phyloP scores from a whole-genome alignment of 805 yeast species.

The Metschnikowia gelsemii region DNA sequence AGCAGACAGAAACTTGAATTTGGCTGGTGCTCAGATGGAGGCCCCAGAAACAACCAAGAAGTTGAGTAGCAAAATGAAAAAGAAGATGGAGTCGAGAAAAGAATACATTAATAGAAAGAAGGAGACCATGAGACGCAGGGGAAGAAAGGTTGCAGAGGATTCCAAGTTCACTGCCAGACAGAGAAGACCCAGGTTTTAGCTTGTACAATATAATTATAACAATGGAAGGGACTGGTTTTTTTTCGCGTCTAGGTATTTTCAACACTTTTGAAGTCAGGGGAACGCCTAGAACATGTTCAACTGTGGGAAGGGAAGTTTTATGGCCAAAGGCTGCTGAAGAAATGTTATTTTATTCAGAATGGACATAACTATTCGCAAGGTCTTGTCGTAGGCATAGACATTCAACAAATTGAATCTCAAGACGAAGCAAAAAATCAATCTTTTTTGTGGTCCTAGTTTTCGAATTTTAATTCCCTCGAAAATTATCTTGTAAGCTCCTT shows the following conservation, averaged over 20 bases:
- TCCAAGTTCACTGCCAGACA: slow-evolving; percentile 87
- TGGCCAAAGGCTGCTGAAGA: too few relatives aligned
- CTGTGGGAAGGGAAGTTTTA: too few relatives aligned
- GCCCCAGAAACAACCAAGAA: slow-evolving; percentile 47
- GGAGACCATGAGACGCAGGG: slow-evolving; percentile 88
- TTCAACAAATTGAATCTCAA: too few relatives aligned
- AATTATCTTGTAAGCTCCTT: too few relatives aligned
- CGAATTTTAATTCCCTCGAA: too few relatives aligned
- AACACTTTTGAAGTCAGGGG: too few relatives aligned
- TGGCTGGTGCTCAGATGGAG: slow-evolving; percentile 80
- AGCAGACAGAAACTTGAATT: slow-evolving; percentile 69
- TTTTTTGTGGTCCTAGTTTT: too few relatives aligned
- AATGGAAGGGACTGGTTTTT: not conserved
- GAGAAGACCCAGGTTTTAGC: slow-evolving; percentile 44
- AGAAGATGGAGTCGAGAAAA: slow-evolving; percentile 68
- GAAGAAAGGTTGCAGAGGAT: slow-evolving; percentile 84
- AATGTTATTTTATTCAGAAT: too few relatives aligned
- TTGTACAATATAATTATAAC: not conserved
- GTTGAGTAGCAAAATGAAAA: slow-evolving; percentile 47
- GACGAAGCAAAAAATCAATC: too few relatives aligned
- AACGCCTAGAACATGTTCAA: too few relatives aligned
- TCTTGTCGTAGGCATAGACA: too few relatives aligned
- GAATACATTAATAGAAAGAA: slow-evolving; percentile 88
- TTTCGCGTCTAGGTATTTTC: not conserved
- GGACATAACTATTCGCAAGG: too few relatives aligned